These are phyloP conservation scores for Boletus rubropictus DNA, from an alignment of 768 basidiomycete species.

Conservation along the genomic window DNA sequence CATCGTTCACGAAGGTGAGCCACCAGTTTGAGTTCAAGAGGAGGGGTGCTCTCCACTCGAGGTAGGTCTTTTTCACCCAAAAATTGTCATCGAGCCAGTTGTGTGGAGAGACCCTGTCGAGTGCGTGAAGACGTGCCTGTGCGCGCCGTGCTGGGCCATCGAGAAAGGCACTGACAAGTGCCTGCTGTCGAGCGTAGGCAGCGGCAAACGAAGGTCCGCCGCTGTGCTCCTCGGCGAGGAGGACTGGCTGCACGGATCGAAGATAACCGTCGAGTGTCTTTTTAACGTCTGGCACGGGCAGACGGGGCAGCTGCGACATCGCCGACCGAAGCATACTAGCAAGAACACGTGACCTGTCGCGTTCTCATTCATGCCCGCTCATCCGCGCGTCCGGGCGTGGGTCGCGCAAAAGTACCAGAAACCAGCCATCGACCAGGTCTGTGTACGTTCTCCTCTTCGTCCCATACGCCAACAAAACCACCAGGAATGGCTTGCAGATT, in stretches of 20 bases:
- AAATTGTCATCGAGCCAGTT: constrained; percentile 96
- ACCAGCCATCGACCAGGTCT: constrained; percentile 59
- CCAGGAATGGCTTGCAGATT: constrained; percentile 74
- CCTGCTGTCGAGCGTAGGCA: constrained; percentile 18
- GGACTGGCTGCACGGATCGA: constrained; percentile 68
- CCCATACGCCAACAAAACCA: not conserved
- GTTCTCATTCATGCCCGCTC: constrained; percentile 16
- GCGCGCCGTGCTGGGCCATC: constrained; percentile 12
- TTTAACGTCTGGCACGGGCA: constrained; percentile 78
- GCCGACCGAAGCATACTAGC: constrained; percentile 14
- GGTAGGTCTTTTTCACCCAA: constrained; percentile 85
- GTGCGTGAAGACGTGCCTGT: constrained; percentile 41
- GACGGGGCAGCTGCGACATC: constrained; percentile 47
- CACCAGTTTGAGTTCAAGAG: constrained; percentile 95
- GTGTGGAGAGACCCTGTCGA: constrained; percentile 76
- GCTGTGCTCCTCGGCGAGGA: constrained; percentile 65
- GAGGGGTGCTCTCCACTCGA: constrained; percentile 80
- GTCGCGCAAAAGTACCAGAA: constrained; percentile 50
- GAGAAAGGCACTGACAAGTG: constrained; percentile 17
- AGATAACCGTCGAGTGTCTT: constrained; percentile 75
- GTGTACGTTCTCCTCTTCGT: constrained; percentile 2
- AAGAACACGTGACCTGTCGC: constrained; percentile 8
- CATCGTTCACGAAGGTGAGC: constrained; percentile 79
- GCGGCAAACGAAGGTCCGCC: constrained; percentile 44
- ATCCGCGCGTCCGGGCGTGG: constrained; percentile 43